phyloP scores from a whole-genome alignment of 2,329 filamentous ascomycete genomes.

The Aspergillus tubingensis region DNA sequence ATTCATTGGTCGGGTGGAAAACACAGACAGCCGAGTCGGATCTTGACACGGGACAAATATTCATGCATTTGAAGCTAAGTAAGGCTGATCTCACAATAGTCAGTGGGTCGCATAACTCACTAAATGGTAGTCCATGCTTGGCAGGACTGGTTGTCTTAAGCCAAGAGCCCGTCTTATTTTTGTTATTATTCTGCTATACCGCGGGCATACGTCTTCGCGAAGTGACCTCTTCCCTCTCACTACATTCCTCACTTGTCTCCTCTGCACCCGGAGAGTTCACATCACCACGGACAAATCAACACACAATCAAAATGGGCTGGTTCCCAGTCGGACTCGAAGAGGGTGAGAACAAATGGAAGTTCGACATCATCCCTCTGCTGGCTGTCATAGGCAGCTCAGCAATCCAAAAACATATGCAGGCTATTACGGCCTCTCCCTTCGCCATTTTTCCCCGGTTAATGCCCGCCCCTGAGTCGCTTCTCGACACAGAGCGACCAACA shows the following conservation, averaged over 20 bases:
- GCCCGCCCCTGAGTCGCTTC: slow-evolving; percentile 62
- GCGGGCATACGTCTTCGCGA: neutral
- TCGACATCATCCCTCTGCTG: slow-evolving; percentile 64
- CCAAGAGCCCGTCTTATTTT: neutral
- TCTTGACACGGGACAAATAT: neutral
- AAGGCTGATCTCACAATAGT: slow-evolving; percentile 3
- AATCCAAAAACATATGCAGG: slow-evolving; percentile 60
- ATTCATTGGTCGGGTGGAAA: neutral
- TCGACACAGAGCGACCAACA: slow-evolving; percentile 57
- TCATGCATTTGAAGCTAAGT: neutral
- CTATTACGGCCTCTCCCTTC: slow-evolving; percentile 60
- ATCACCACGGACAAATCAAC: neutral
- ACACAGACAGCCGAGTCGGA: neutral
- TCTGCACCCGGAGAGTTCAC: neutral
- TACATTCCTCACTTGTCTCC: neutral
- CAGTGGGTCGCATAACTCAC: neutral
- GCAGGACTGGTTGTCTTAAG: neutral
- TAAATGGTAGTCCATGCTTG: neutral
- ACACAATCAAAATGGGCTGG: slow-evolving; percentile 8
- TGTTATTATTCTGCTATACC: neutral
- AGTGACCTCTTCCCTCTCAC: neutral
- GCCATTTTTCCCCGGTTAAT: slow-evolving; percentile 62
- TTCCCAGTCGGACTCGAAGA: neutral
- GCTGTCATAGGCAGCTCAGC: slow-evolving; percentile 63
- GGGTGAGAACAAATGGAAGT: slow-evolving; percentile 46